Conservation (phyloP, 371 early-diverging fungal genomes). For the Dichotomocladium elegans region DNA sequence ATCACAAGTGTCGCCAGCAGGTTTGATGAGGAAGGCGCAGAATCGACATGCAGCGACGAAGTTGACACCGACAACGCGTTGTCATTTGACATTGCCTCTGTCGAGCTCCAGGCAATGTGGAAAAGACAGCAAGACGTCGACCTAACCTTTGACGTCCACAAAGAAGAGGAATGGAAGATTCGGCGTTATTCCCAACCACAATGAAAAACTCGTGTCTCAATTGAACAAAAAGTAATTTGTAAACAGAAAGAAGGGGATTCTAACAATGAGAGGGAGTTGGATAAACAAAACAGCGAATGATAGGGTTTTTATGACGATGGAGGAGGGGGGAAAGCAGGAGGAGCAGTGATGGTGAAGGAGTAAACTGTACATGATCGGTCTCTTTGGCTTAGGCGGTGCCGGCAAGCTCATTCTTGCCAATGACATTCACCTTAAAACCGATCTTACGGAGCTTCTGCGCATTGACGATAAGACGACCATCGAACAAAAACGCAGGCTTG, state of each 20-base stretch:
- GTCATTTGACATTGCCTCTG: not conserved
- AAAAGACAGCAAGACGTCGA: conserved; percentile 2
- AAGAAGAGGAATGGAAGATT: conserved; percentile 1
- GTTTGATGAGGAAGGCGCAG: conserved; percentile 12
- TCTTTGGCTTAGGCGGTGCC: conserved; percentile 44
- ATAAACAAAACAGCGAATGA: too few relatives aligned
- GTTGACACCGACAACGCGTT: not conserved
- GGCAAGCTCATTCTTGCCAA: conserved; percentile 70
- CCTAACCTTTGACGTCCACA: not conserved
- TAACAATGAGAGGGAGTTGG: not conserved
- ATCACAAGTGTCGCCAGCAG: conserved; percentile 4
- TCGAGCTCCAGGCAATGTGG: not conserved
- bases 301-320: too few relatives aligned
- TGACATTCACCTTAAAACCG: conserved; percentile 83
- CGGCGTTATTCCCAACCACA: not conserved
- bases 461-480: conserved; percentile 88
- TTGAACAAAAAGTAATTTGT: too few relatives aligned
- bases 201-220: too few relatives aligned
- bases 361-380: too few relatives aligned
- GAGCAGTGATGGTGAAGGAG: too few relatives aligned
- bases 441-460: conserved; percentile 66
- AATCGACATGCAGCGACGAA: not conserved
- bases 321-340: too few relatives aligned
- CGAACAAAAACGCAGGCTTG: conserved; percentile 92
- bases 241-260: not conserved